These are phyloP conservation scores for Gomphus sp. DNA, from an alignment of 1,284 basidiomycete species.

Conservation along the genomic window DNA sequence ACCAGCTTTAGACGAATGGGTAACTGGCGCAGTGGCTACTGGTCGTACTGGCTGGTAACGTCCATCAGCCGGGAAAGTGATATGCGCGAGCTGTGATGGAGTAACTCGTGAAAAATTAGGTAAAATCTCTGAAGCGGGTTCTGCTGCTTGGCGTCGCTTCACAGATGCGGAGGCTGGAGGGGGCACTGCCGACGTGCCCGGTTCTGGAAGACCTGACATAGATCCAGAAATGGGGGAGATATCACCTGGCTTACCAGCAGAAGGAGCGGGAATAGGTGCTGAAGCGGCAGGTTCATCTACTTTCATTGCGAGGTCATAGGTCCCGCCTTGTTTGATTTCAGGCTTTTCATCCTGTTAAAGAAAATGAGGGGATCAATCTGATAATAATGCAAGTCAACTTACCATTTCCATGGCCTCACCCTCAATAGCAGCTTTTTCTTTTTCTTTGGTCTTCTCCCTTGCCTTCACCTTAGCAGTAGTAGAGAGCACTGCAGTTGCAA, in stretches of 20 bases:
- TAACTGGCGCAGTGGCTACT: slow-evolving; percentile 44
- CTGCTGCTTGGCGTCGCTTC: slow-evolving; percentile 49
- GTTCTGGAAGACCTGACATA: slow-evolving; percentile 38
- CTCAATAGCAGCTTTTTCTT: slow-evolving; percentile 67
- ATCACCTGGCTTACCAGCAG: slow-evolving; percentile 35
- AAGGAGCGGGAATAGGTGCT: slow-evolving; percentile 10
- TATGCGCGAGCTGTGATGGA: slow-evolving; percentile 78
- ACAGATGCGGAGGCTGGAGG: slow-evolving; percentile 23
- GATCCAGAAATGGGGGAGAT: slow-evolving; percentile 47
- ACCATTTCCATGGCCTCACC: slow-evolving; percentile 79
- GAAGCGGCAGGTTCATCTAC: slow-evolving; percentile 37
- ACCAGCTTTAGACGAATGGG: slow-evolving; percentile 24
- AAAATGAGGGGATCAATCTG: slow-evolving; percentile 9
- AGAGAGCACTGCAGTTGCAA: slow-evolving; percentile 87
- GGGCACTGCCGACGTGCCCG: slow-evolving; percentile 12
- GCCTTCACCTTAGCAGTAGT: slow-evolving; percentile 93
- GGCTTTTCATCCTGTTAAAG: slow-evolving; percentile 40
- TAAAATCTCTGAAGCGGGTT: slow-evolving; percentile 70
- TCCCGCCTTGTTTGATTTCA: slow-evolving; percentile 41
- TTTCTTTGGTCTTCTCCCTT: slow-evolving; percentile 69
- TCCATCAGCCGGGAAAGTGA: slow-evolving; percentile 71
- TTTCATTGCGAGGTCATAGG: slow-evolving; percentile 70
- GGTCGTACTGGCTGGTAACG: slow-evolving; percentile 90
- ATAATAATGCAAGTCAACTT: slow-evolving; percentile 22
- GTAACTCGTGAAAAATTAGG: slow-evolving; percentile 92